A percentile compares a stretch with the other conserved stretches of the same genome.
phyloP scores from a whole-genome alignment of 2,329 filamentous ascomycete species.

The Zymoseptoria pseudotritici region DNA sequence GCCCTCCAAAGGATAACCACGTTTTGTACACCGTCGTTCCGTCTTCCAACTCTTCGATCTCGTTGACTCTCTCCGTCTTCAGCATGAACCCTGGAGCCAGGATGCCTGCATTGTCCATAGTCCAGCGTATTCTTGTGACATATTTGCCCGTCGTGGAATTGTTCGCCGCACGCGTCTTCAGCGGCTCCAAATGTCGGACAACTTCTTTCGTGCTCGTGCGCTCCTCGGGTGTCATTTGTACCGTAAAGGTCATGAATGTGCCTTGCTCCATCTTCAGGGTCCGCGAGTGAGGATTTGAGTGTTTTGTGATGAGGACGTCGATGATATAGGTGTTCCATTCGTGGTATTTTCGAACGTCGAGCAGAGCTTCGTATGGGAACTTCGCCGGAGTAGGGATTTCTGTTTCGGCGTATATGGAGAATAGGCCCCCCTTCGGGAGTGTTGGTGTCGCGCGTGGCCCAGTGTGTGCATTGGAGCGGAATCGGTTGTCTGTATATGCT shows the following conservation, averaged over 20 bases:
- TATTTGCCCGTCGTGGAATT: slow-evolving; percentile 10
- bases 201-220: slow-evolving; percentile 25
- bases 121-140: slow-evolving; percentile 28
- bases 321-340: slow-evolving; percentile 44
- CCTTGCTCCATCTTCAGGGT: slow-evolving; percentile 29
- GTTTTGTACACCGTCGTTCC: slow-evolving; percentile 31
- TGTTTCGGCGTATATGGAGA: slow-evolving; percentile 28
- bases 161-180: slow-evolving; percentile 18
- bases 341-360: slow-evolving; percentile 40
- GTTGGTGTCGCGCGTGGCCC: slow-evolving; percentile 23
- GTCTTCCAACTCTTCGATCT: slow-evolving; percentile 34
- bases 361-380: slow-evolving; percentile 38
- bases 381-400: slow-evolving; percentile 35
- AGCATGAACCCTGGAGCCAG: slow-evolving; percentile 30
- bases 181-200: slow-evolving; percentile 31
- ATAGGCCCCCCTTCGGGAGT: slow-evolving; percentile 27
- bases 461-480: slow-evolving; percentile 21
- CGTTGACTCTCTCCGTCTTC: slow-evolving; percentile 41
- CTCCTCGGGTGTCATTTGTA: slow-evolving; percentile 33
- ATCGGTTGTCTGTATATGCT: slow-evolving; percentile 19
- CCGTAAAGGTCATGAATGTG: slow-evolving; percentile 39
- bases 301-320: slow-evolving; percentile 38
- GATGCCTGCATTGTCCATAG: slow-evolving; percentile 24
- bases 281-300: slow-evolving; percentile 25
- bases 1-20: slow-evolving; percentile 41